Evolutionary conservation across 2,329 filamentous ascomycete species (phyloP).

Genomic region (Tolypocladium guangdongense): DNA sequence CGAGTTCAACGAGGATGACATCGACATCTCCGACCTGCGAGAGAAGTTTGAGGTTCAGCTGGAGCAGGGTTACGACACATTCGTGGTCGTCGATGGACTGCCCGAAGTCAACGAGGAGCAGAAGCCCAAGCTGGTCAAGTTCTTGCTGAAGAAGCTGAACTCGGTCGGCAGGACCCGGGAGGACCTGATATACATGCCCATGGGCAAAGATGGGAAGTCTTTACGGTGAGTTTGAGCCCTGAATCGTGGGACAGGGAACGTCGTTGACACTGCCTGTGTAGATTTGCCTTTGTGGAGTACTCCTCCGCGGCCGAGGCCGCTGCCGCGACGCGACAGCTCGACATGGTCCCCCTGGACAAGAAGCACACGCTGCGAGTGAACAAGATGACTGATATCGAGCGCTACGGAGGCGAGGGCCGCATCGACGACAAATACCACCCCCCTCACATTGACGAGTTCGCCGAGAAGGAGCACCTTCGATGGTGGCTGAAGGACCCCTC

Average conservation of each 20-base stretch:
- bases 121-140: slow-evolving; percentile 91
- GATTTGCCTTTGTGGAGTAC: slow-evolving; percentile 96
- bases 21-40: slow-evolving; percentile 88
- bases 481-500: slow-evolving; percentile 81
- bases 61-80: slow-evolving; percentile 91
- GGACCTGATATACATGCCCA: slow-evolving; percentile 86
- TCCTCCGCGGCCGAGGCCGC: slow-evolving; percentile 81
- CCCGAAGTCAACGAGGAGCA: slow-evolving; percentile 82
- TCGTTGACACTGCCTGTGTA: slow-evolving; percentile 23
- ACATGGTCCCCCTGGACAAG: slow-evolving; percentile 85
- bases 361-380: slow-evolving; percentile 93
- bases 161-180: slow-evolving; percentile 75
- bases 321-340: slow-evolving; percentile 78
- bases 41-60: slow-evolving; percentile 94
- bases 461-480: slow-evolving; percentile 86
- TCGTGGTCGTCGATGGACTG: slow-evolving; percentile 91
- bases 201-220: slow-evolving; percentile 77
- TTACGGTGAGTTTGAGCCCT: slow-evolving; percentile 52
- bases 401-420: slow-evolving; percentile 86
- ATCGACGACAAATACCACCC: slow-evolving; percentile 83
- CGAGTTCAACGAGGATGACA: slow-evolving; percentile 81
- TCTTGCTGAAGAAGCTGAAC: slow-evolving; percentile 87
- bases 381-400: slow-evolving; percentile 96
- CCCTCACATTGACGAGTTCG: slow-evolving; percentile 73
- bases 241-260: background rate